Conservation (phyloP, 1,139 yeast genomes). For the Geotrichum cucujoidarum region DNA sequence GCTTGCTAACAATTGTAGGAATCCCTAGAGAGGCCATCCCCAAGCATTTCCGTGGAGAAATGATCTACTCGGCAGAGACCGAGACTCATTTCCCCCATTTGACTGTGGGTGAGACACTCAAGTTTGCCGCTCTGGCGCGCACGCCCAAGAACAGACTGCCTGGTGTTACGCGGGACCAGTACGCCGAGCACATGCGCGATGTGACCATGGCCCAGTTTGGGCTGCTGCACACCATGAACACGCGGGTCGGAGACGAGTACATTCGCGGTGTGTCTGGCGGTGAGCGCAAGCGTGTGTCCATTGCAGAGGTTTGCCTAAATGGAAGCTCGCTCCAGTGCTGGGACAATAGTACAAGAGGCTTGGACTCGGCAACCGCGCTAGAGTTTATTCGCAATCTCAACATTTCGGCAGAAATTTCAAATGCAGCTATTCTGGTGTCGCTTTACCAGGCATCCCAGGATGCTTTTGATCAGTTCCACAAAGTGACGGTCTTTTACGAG, state of each 20-base stretch:
- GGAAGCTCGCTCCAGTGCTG: conserved; percentile 63
- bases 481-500: conserved; percentile 64
- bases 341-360: conserved; percentile 74
- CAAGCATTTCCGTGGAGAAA: conserved; percentile 59
- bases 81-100: conserved; percentile 70
- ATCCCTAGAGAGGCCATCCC: conserved; percentile 44
- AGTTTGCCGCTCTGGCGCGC: conserved; percentile 58
- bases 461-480: conserved; percentile 70
- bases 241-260: conserved; percentile 65
- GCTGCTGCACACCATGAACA: conserved; percentile 57
- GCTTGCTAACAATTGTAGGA: conserved; percentile 60
- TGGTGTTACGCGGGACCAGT: conserved; percentile 52
- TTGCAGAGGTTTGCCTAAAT: conserved; percentile 62
- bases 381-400: conserved; percentile 69
- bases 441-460: conserved; percentile 80
- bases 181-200: conserved; percentile 60
- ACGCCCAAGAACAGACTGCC: conserved; percentile 63
- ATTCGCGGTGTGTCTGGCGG: conserved; percentile 83
- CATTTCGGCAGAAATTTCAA: conserved; percentile 54
- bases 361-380: conserved; percentile 70
- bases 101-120: conserved; percentile 65
- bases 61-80: conserved; percentile 64
- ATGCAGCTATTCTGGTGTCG: conserved; percentile 66
- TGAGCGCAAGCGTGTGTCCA: conserved; percentile 76
- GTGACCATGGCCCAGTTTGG: conserved; percentile 73